Conservation (phyloP, 495 filamentous ascomycete species). For the Aspergillus nidulans region DNA sequence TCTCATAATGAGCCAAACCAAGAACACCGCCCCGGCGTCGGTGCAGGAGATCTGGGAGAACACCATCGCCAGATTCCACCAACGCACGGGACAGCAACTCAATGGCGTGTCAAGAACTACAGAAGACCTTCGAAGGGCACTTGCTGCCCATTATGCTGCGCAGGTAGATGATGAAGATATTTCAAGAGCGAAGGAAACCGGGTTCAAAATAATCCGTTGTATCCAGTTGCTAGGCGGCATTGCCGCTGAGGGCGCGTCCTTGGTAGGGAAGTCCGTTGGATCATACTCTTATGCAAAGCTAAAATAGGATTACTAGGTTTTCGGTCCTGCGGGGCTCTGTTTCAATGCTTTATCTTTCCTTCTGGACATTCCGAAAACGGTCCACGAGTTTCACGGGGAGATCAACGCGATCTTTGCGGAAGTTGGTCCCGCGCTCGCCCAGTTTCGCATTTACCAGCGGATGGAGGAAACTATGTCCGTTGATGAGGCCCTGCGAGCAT, state of each 20-base stretch:
- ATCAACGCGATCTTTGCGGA: constrained; percentile 21
- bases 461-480: constrained; percentile 19
- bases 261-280: constrained; percentile 2
- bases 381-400: constrained; percentile 20
- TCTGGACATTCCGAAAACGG: constrained; percentile 21
- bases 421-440: constrained; percentile 18
- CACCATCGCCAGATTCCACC: no score
- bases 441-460: constrained; percentile 24
- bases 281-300: neutral
- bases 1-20: no score
- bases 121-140: no score
- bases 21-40: no score
- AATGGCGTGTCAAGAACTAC: no score
- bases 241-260: constrained; percentile 18
- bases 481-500: constrained; percentile 15
- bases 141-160: constrained; percentile 6
- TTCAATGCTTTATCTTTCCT: constrained; percentile 24
- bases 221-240: constrained; percentile 21
- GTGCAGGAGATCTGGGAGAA: no score
- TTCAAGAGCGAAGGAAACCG: constrained; percentile 6
- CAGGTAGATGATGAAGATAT: constrained; percentile 1
- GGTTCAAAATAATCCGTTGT: constrained; percentile 19
- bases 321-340: constrained; percentile 19
- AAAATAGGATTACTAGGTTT: constrained; percentile 4
- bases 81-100: no score